A percentile compares a stretch with the other conserved stretches of the same genome.
Evolutionary conservation across 495 filamentous ascomycete genomes (phyloP).

Genomic region (Talaromyces adpressus): DNA sequence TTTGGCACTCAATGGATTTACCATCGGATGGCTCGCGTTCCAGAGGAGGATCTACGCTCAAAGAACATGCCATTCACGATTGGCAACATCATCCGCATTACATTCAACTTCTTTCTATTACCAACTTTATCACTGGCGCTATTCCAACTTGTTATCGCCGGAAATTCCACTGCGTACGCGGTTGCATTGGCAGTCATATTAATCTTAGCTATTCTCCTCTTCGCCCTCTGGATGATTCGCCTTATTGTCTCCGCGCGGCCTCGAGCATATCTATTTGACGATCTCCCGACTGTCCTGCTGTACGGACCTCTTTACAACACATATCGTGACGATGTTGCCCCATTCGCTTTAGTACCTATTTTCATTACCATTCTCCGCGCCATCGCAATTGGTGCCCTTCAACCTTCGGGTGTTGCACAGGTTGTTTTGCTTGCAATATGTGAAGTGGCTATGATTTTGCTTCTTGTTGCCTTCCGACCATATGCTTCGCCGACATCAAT

Average conservation of each 20-base stretch:
- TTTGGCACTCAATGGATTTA: slow-evolving; percentile 71
- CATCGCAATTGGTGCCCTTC: slow-evolving; percentile 83
- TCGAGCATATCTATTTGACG: slow-evolving; percentile 81
- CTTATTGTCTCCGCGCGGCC: slow-evolving; percentile 76
- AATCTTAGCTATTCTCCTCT: slow-evolving; percentile 61
- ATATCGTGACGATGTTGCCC: slow-evolving; percentile 79
- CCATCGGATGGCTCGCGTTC: slow-evolving; percentile 58
- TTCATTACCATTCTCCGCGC: slow-evolving; percentile 78
- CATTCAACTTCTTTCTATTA: slow-evolving; percentile 86
- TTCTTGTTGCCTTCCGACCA: slow-evolving; percentile 81
- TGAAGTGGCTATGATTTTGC: slow-evolving; percentile 85
- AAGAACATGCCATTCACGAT: slow-evolving; percentile 93
- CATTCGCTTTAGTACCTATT: slow-evolving; percentile 81
- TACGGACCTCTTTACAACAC: slow-evolving; percentile 99
- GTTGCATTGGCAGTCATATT: slow-evolving; percentile 68
- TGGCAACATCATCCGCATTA: slow-evolving; percentile 79
- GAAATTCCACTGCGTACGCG: slow-evolving; percentile 55
- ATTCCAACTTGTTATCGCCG: slow-evolving; percentile 81
- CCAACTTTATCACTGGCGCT: slow-evolving; percentile 80
- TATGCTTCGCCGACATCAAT: slow-evolving; percentile 92
- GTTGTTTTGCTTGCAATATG: slow-evolving; percentile 87
- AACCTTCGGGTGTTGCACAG: slow-evolving; percentile 89
- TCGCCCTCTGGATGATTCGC: slow-evolving; percentile 70
- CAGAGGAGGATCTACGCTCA: slow-evolving; percentile 76
- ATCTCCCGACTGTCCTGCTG: slow-evolving; percentile 78